These are phyloP conservation scores for Oemleria cerasiformis DNA, from an alignment of 306 rosid genomes.

Conservation along the genomic window DNA sequence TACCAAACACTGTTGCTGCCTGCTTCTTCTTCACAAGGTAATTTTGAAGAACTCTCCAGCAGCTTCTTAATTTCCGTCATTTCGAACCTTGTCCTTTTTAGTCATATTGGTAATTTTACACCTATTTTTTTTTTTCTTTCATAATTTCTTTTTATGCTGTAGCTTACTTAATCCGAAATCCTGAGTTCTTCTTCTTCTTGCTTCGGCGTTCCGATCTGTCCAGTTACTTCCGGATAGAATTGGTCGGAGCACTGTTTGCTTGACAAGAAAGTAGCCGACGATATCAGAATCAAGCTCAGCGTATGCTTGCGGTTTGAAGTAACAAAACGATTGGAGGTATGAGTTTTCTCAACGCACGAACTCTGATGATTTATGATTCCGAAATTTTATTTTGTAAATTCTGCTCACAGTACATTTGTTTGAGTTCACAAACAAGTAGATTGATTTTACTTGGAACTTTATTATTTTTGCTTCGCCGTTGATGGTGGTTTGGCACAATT, in stretches of 20 bases:
- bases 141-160: neutral
- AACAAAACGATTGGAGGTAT: neutral
- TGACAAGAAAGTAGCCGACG: conserved; percentile 12
- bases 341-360: neutral
- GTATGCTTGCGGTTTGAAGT: neutral
- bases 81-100: conserved; percentile 20
- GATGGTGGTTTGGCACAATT: neutral
- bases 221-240: conserved; percentile 11
- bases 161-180: neutral
- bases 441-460: neutral
- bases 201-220: conserved; percentile 45
- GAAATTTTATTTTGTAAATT: neutral
- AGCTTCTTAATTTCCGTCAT: neutral
- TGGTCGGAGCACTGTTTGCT: conserved; percentile 18
- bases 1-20: conserved; percentile 13
- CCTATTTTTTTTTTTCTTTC: neutral
- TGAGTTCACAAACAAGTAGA: neutral
- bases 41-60: conserved; percentile 15
- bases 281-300: neutral
- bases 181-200: neutral
- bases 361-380: neutral
- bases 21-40: conserved; percentile 34
- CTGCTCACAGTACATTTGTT: neutral
- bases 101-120: conserved; percentile 1
- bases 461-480: neutral